These are phyloP conservation scores for Phytophthora rubi DNA, from an alignment of 352 stramenopile genomes.

Conservation along the genomic window DNA sequence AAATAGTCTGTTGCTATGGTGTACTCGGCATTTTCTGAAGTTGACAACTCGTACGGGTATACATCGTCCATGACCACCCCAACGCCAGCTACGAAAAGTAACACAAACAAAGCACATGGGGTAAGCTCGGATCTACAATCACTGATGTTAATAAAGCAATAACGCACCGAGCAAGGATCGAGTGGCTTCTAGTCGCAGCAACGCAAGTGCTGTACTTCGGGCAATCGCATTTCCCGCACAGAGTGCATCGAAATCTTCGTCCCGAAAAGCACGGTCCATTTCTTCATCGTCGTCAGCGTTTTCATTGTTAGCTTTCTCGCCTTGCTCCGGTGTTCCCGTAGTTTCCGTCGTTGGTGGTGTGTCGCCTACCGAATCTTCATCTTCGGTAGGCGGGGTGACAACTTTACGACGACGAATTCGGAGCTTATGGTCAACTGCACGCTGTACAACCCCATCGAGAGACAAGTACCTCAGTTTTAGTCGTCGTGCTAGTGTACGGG, in stretches of 20 bases:
- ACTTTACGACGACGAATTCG: slow-evolving; percentile 14
- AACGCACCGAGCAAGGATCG: slow-evolving; percentile 47
- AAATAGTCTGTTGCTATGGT: slow-evolving; percentile 55
- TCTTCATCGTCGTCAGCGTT: slow-evolving; percentile 25
- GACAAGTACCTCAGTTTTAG: slow-evolving; percentile 63
- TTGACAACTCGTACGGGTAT: slow-evolving; percentile 49
- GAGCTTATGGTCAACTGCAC: slow-evolving; percentile 43
- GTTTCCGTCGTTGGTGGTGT: slow-evolving; percentile 6
- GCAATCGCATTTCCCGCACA: slow-evolving; percentile 43
- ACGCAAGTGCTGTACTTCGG: slow-evolving; percentile 29
- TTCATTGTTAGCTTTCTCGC: slow-evolving; percentile 8
- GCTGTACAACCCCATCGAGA: slow-evolving; percentile 44
- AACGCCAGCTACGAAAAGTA: slow-evolving; percentile 46
- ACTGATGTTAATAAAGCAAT: not conserved
- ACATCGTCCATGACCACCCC: slow-evolving; percentile 74
- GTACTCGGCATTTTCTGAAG: slow-evolving; percentile 16
- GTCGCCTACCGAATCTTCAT: slow-evolving; percentile 14
- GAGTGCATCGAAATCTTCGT: slow-evolving; percentile 46
- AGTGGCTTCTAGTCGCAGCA: slow-evolving; percentile 51
- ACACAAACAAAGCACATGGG: not conserved
- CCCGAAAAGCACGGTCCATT: slow-evolving; percentile 39
- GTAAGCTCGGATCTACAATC: not conserved
- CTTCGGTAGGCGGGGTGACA: not conserved
- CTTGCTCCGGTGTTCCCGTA: slow-evolving; percentile 5
- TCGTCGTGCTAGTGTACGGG: slow-evolving; percentile 47